Conservation (phyloP, 116 monocot species). For the Dioscorea cayenensis region DNA sequence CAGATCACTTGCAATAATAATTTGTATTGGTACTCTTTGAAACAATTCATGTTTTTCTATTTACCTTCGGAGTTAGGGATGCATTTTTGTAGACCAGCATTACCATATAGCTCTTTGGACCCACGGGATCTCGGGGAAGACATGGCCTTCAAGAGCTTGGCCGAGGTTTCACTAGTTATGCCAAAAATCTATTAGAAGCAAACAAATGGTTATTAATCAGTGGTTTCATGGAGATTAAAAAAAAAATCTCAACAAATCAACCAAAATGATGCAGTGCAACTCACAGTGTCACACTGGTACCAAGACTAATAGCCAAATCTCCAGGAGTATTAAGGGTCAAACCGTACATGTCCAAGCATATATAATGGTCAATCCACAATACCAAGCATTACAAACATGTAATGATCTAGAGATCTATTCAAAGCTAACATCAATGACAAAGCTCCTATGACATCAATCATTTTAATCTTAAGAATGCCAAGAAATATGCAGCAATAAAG, state of each 20-base stretch:
- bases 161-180: constrained; percentile 55
- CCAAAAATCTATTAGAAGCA: constrained; percentile 73
- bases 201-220: background rate
- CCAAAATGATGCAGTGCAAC: constrained; percentile 7
- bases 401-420: too few species aligned
- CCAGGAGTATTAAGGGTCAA: constrained; percentile 86
- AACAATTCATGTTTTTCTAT: background rate
- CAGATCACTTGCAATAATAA: background rate
- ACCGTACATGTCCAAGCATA: constrained; percentile 19
- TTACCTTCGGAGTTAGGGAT: constrained; percentile 86
- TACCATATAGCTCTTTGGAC: constrained; percentile 94
- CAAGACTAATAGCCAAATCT: constrained; percentile 94
- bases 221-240: background rate
- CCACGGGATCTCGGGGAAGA: constrained; percentile 94
- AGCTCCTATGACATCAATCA: background rate
- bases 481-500: background rate
- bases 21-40: background rate
- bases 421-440: too few species aligned
- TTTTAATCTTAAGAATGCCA: background rate
- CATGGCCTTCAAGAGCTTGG: constrained; percentile 85
- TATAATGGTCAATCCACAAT: background rate
- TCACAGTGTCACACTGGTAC: constrained; percentile 97
- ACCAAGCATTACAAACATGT: too few species aligned
- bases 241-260: background rate
- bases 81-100: constrained; percentile 94